These are phyloP conservation scores for Fusarium praegraminearum DNA, from an alignment of 2,329 filamentous ascomycete genomes.

Conservation along the genomic window DNA sequence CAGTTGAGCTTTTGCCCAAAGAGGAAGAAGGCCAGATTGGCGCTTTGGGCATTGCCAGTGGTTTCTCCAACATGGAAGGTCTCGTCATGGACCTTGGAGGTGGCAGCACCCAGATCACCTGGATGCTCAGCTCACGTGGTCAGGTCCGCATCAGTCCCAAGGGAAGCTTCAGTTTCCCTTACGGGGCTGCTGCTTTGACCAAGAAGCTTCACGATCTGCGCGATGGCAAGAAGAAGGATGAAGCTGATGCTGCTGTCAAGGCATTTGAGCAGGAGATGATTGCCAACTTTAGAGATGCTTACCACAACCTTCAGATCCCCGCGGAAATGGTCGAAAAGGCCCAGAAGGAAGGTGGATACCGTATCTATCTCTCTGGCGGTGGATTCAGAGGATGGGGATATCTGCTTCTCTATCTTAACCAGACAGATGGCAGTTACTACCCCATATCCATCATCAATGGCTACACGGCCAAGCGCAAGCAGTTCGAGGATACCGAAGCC, in stretches of 20 bases:
- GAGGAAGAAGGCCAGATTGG: conserved; percentile 75
- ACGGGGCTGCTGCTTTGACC: conserved; percentile 75
- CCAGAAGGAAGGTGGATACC: conserved; percentile 61
- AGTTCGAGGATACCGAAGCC: conserved; percentile 64
- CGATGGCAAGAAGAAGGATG: conserved; percentile 52
- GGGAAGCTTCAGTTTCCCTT: conserved; percentile 75
- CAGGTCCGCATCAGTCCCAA: conserved; percentile 62
- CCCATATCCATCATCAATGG: conserved; percentile 80
- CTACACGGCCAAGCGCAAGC: conserved; percentile 63
- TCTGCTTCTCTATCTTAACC: conserved; percentile 68
- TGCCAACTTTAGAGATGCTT: conserved; percentile 63
- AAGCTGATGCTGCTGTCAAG: conserved; percentile 59
- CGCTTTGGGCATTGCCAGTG: conserved; percentile 74
- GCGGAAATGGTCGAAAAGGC: conserved; percentile 60
- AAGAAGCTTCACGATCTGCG: conserved; percentile 63
- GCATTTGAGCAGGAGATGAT: conserved; percentile 64
- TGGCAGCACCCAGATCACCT: conserved; percentile 77
- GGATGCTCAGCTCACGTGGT: conserved; percentile 67
- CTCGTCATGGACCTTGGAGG: conserved; percentile 80
- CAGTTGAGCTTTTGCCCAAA: conserved; percentile 71
- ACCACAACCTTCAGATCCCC: conserved; percentile 65
- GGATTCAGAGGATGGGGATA: conserved; percentile 81
- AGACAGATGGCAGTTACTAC: conserved; percentile 70
- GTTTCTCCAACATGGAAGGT: conserved; percentile 69
- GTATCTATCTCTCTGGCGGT: conserved; percentile 76